Base-by-base conservation (phyloP, 768 basidiomycete genomes). In the Agrocybe chaxingu region DNA sequence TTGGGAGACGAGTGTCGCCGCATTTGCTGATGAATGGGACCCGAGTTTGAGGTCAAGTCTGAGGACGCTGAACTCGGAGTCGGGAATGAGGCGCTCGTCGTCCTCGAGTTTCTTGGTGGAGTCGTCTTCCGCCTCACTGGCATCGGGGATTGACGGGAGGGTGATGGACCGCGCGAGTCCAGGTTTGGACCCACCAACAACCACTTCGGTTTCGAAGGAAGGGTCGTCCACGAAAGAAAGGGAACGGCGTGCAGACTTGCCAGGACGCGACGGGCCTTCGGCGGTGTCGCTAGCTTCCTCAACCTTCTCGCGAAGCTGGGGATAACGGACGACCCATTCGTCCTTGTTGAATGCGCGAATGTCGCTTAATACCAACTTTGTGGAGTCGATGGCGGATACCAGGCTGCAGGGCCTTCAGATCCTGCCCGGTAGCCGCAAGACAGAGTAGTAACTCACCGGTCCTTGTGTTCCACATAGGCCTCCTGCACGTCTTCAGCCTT, bases 41-140 rank as follows among this genome's bases (percentile, higher is more conserved):
- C 94, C 94, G 42, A 98, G 85, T 63, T 92, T 92, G 61, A 98
- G 84, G 70, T 98, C 94, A 40, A 98, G 81, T 9, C 89, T 88
- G 54, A 98, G 83, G 46, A 98, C 86, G 53, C 87, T 82, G 67
- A 98, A 94, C 55, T 90, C 88, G 37, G 79, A 74, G 1, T 70
- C 64, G 16, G 77, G 71, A 38, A 76, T 62, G 10, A 74, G 66
- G n/a, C 66, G 67, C 45, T 66, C 67, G 41, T 52, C 53, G 36
- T 62, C 61, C 7, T 50, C 54, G 47, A 62, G 68, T 31, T 74
- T 67, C 46, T 66, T 60, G 11, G 52, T 49, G n/a, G 40, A 58
- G 18, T 65, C 59, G 7, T 65, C 62, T n/a, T 69, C 54, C 19
- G 69, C 66, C 18, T 77, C 78, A 45, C 69, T 69, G 35, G 64